Percentiles rank a stretch among this genome's conserved stretches.
These are phyloP conservation scores for Saccharomycopsis oosterbeekiorum DNA, from an alignment of 805 yeast genomes.

Conservation along the genomic window DNA sequence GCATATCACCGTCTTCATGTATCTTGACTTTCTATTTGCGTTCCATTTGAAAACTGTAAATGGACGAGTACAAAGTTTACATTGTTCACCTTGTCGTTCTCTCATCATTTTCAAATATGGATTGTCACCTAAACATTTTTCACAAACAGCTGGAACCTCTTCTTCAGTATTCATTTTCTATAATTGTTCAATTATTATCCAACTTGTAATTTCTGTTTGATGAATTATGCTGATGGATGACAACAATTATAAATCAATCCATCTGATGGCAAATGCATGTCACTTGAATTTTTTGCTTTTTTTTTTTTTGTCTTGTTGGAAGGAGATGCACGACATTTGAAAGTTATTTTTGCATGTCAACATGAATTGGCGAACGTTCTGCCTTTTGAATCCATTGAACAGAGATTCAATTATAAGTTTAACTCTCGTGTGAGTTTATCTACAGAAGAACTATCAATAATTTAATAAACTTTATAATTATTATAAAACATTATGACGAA, in stretches of 20 bases:
- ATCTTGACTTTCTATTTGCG: constrained; percentile 32
- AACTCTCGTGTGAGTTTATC: background rate
- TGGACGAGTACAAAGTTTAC: constrained; percentile 78
- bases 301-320: too few relatives aligned
- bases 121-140: constrained; percentile 56
- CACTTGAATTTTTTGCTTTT: background rate
- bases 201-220: background rate
- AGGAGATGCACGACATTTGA: background rate
- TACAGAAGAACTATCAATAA: background rate
- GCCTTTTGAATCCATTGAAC: too few relatives aligned
- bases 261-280: background rate
- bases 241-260: too few relatives aligned
- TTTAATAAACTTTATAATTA: too few relatives aligned
- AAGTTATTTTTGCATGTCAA: background rate
- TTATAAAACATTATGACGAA: background rate
- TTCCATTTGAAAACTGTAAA: constrained; percentile 77
- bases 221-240: too few relatives aligned
- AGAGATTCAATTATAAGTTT: too few relatives aligned
- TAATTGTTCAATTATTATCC: background rate
- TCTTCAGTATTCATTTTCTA: constrained; percentile 2
- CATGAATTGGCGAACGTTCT: background rate
- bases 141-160: constrained; percentile 60
- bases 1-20: constrained; percentile 64
- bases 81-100: constrained; percentile 66
- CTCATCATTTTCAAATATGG: constrained; percentile 61